Evolutionary conservation across 352 stramenopile species (phyloP).

Genomic region (Pythium phragmitis): DNA sequence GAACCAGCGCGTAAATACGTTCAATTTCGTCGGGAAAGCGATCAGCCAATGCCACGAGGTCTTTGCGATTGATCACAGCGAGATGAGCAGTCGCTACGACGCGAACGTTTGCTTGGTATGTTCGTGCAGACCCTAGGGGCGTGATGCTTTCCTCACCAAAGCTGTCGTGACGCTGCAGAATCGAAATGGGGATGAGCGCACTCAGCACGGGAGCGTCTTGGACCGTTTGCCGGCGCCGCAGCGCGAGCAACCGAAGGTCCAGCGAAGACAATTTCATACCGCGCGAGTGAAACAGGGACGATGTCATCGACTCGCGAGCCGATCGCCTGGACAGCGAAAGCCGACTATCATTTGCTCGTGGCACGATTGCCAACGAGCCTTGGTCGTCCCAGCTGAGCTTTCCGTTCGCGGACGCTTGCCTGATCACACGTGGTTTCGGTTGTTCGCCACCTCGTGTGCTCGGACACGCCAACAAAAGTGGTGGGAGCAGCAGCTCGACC

Average conservation of each 20-base stretch:
- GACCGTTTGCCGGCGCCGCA: neutral
- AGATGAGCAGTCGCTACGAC: conserved; percentile 53
- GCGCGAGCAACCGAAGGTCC: conserved; percentile 8
- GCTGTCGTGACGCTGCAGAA: conserved; percentile 52
- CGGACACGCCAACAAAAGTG: conserved; percentile 7
- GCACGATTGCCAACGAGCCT: neutral
- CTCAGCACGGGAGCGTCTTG: neutral
- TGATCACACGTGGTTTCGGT: neutral
- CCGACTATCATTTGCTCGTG: neutral
- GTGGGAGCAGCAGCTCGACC: conserved; percentile 48
- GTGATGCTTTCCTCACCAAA: conserved; percentile 64
- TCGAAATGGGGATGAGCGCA: conserved; percentile 38
- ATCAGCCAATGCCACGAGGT: conserved; percentile 37
- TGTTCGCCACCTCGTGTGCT: neutral
- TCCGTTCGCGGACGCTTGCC: neutral
- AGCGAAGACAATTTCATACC: conserved; percentile 10
- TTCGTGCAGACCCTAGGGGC: conserved; percentile 3
- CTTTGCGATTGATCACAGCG: conserved; percentile 38
- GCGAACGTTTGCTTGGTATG: conserved; percentile 53
- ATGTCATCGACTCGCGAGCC: conserved; percentile 14
- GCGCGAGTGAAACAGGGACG: conserved; percentile 14
- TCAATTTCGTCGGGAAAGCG: conserved; percentile 41
- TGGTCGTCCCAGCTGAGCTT: neutral
- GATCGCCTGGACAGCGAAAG: conserved; percentile 5
- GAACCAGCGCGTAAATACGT: conserved; percentile 13